Percentiles rank a stretch among this genome's conserved stretches.
Conservation (phyloP, 208 protist genomes). For the Naegleria lovaniensis region DNA sequence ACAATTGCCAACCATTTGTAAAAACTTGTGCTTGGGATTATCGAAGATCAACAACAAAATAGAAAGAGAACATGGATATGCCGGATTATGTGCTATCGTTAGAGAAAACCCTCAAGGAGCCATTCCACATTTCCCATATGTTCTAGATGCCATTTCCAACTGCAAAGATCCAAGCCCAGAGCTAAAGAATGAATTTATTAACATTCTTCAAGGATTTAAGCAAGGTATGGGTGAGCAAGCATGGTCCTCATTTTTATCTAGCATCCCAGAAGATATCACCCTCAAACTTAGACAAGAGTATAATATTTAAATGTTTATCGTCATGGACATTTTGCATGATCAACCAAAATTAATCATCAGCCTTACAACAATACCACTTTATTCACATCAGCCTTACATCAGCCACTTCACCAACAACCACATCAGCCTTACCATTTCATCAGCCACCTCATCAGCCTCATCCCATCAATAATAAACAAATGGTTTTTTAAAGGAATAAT, state of each 20-base stretch:
- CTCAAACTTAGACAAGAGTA: constrained; percentile 31
- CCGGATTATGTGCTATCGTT: constrained; percentile 46
- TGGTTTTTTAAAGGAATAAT: too few species aligned
- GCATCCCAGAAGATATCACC: constrained; percentile 32
- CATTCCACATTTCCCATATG: constrained; percentile 34
- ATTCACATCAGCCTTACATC: too few species aligned
- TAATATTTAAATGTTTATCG: background rate
- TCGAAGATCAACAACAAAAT: constrained; percentile 45
- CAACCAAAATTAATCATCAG: too few species aligned
- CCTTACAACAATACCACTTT: too few species aligned
- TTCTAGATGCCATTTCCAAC: constrained; percentile 51
- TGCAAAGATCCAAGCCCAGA: constrained; percentile 36
- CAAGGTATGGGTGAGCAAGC: constrained; percentile 22
- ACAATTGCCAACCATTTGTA: constrained; percentile 49
- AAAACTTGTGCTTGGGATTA: constrained; percentile 52
- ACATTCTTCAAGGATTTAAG: constrained; percentile 41
- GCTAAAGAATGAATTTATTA: constrained; percentile 34
- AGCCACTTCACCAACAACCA: too few species aligned
- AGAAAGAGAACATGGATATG: constrained; percentile 54
- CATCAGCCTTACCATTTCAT: too few species aligned
- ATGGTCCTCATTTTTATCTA: constrained; percentile 25
- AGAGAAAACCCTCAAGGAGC: constrained; percentile 41
- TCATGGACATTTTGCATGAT: too few species aligned
- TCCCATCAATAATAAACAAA: too few species aligned
- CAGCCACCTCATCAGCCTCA: too few species aligned